Evolutionary conservation across 2,329 filamentous ascomycete genomes (phyloP).

Genomic region (Pyrenophora teres): DNA sequence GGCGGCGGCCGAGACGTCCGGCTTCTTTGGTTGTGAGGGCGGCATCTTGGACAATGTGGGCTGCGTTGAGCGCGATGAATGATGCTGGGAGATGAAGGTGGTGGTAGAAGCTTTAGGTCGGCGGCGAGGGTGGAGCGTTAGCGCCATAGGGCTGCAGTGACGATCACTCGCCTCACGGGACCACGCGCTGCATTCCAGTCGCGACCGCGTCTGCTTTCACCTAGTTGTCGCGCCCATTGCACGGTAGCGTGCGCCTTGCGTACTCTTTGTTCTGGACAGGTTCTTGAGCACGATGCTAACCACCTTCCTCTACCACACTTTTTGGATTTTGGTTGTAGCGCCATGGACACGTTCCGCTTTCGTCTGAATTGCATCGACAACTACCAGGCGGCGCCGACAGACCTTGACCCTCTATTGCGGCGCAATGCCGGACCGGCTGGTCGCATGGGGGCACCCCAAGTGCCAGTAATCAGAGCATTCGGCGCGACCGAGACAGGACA

Average conservation of each 20-base stretch:
- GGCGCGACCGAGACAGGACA: slow-evolving; percentile 93
- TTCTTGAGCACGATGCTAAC: slow-evolving; percentile 21
- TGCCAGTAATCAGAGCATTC: slow-evolving; percentile 89
- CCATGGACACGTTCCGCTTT: slow-evolving; percentile 81
- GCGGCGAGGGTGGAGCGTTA: slow-evolving; percentile 27
- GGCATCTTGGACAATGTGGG: slow-evolving; percentile 46
- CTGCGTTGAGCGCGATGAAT: not conserved
- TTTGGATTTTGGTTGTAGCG: slow-evolving; percentile 16
- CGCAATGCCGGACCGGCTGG: slow-evolving; percentile 63
- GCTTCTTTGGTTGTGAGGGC: slow-evolving; percentile 55
- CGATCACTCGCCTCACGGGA: slow-evolving; percentile 25
- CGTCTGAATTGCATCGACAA: slow-evolving; percentile 95
- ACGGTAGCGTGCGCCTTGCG: not conserved
- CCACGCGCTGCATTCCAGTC: slow-evolving; percentile 21
- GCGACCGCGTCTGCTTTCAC: slow-evolving; percentile 15
- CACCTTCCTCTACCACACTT: not conserved
- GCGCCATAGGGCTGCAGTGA: slow-evolving; percentile 39
- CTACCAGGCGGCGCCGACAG: slow-evolving; percentile 80
- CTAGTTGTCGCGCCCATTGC: not conserved
- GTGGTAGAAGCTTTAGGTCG: slow-evolving; percentile 14
- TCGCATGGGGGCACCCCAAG: slow-evolving; percentile 67
- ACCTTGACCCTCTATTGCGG: slow-evolving; percentile 79
- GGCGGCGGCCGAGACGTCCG: slow-evolving; percentile 59
- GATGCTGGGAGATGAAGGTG: slow-evolving; percentile 1
- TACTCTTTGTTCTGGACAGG: slow-evolving; percentile 4